phyloP scores from a whole-genome alignment of 352 stramenopile species.

The Globisporangium takayamanum region DNA sequence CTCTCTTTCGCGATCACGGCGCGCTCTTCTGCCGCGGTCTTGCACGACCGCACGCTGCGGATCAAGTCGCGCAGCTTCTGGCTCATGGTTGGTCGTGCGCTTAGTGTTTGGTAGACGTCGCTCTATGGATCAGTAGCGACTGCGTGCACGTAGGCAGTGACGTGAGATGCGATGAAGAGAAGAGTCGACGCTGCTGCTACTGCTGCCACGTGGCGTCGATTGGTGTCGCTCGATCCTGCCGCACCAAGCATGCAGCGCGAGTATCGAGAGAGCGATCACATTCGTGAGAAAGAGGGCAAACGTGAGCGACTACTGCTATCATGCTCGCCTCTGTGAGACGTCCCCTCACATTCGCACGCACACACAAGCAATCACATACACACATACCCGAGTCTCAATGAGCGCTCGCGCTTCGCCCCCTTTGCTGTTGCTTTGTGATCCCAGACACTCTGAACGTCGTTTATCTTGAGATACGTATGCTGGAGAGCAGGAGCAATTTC shows the following conservation, averaged over 20 bases:
- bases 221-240: neutral
- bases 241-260: neutral
- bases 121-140: too few relatives aligned
- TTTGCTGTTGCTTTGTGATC: too few relatives aligned
- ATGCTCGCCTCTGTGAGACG: too few relatives aligned
- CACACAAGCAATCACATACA: too few relatives aligned
- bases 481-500: too few relatives aligned
- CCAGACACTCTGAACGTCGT: too few relatives aligned
- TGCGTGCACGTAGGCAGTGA: neutral
- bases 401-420: too few relatives aligned
- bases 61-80: conserved; percentile 98
- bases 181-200: neutral
- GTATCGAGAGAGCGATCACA: neutral
- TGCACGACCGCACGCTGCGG: conserved; percentile 96
- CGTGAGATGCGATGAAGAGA: neutral
- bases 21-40: conserved; percentile 98
- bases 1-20: conserved; percentile 99
- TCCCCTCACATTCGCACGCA: too few relatives aligned
- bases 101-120: too few relatives aligned
- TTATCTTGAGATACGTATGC: too few relatives aligned
- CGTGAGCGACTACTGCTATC: too few relatives aligned
- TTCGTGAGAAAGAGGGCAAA: neutral
- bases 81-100: conserved; percentile 72
- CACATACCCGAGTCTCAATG: too few relatives aligned
- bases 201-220: neutral